phyloP scores from a whole-genome alignment of 169 alveolate species.

The Cryptosporidium canis region DNA sequence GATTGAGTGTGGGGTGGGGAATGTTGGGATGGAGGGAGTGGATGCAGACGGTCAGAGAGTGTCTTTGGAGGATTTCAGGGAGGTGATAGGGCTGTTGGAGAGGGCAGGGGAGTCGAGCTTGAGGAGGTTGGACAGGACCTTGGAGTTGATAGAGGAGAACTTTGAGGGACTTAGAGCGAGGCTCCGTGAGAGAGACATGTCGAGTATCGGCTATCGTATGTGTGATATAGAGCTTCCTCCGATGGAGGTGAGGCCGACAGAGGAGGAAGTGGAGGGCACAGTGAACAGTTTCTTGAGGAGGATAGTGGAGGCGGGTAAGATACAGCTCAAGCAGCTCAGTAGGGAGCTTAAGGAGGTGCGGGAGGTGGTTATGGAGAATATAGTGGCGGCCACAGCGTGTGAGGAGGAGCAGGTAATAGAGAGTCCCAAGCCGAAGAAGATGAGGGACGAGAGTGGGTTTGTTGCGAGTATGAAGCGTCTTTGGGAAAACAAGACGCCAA shows the following conservation, averaged over 20 bases:
- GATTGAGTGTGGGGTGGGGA: not conserved
- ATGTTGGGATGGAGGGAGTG: not conserved
- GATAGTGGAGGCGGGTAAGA: not conserved
- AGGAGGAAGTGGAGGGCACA: not conserved
- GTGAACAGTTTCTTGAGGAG: slow-evolving; percentile 1
- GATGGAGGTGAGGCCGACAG: slow-evolving; percentile 53
- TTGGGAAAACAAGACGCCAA: slow-evolving; percentile 69
- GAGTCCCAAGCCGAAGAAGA: slow-evolving; percentile 45
- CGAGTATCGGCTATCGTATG: slow-evolving; percentile 31
- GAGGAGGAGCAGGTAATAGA: not conserved
- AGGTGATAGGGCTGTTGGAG: not conserved
- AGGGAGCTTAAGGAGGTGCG: not conserved
- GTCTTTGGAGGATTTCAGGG: not conserved
- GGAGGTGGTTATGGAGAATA: not conserved
- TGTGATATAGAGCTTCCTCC: slow-evolving; percentile 57
- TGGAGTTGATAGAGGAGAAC: not conserved
- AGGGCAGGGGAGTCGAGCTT: slow-evolving; percentile 20
- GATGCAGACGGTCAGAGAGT: too few species aligned
- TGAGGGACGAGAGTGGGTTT: slow-evolving; percentile 55
- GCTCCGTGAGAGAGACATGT: not conserved
- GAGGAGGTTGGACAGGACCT: slow-evolving; percentile 8
- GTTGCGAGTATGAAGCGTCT: slow-evolving; percentile 65
- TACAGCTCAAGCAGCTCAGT: not conserved
- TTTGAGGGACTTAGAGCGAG: not conserved
- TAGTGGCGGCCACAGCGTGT: not conserved